Percentiles rank a stretch among this genome's conserved stretches.
These are phyloP conservation scores for Zancudomyces culisetae DNA, from an alignment of 371 early-diverging fungal species.

Conservation along the genomic window DNA sequence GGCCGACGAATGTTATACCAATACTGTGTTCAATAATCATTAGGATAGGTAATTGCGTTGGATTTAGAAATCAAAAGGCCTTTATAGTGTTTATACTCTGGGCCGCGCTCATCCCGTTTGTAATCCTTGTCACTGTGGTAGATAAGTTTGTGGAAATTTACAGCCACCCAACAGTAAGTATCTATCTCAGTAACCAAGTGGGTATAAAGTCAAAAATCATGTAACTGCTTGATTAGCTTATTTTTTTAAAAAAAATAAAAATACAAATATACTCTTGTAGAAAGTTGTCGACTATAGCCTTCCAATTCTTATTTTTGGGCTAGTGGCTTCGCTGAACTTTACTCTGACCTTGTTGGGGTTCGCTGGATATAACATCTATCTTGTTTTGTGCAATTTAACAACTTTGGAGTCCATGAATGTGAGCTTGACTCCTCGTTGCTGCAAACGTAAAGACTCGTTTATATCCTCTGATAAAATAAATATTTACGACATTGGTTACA, in stretches of 20 bases:
- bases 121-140: conserved; percentile 25
- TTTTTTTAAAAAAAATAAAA: too few species aligned
- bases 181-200: too few species aligned
- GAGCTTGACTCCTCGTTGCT: neutral
- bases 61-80: conserved; percentile 41
- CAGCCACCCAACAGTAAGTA: conserved; percentile 20
- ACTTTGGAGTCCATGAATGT: neutral
- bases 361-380: neutral
- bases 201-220: too few species aligned
- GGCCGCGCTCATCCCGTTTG: conserved; percentile 29
- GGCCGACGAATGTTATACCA: conserved; percentile 1
- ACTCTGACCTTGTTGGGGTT: neutral
- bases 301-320: neutral
- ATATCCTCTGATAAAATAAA: neutral
- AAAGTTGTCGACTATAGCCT: neutral
- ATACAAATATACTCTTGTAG: too few species aligned
- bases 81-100: conserved; percentile 44
- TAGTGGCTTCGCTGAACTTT: neutral
- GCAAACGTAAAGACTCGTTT: neutral
- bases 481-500: neutral
- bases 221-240: too few species aligned
- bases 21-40: conserved; percentile 8
- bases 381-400: neutral
- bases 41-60: conserved; percentile 53
- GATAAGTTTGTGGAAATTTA: conserved; percentile 17